phyloP scores from a whole-genome alignment of 2,329 filamentous ascomycete species.

The Xylariaceae sp. region DNA sequence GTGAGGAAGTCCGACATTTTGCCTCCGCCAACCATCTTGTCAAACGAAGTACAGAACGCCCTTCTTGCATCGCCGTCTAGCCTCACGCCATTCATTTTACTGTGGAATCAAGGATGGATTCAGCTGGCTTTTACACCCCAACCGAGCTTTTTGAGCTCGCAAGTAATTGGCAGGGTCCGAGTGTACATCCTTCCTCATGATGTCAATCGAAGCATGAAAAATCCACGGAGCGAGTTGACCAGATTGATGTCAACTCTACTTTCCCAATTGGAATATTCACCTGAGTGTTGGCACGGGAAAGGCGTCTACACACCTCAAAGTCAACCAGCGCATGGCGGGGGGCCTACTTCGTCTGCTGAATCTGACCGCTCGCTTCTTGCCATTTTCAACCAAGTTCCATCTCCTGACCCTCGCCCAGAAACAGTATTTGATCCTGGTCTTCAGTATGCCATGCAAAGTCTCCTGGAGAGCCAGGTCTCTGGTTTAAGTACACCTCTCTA shows the following conservation, averaged over 20 bases:
- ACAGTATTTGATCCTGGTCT: slow-evolving; percentile 56
- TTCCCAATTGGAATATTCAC: slow-evolving; percentile 60
- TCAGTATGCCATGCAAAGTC: slow-evolving; percentile 58
- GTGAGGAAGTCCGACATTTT: slow-evolving; percentile 29
- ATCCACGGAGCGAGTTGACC: slow-evolving; percentile 54
- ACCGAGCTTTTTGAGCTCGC: slow-evolving; percentile 10
- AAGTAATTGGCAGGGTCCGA: slow-evolving; percentile 48
- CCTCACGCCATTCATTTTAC: slow-evolving; percentile 34
- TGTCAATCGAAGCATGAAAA: slow-evolving; percentile 58
- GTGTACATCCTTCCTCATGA: slow-evolving; percentile 73
- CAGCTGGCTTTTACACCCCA: slow-evolving; percentile 47
- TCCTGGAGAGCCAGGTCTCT: slow-evolving; percentile 58
- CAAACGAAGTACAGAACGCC: slow-evolving; percentile 34
- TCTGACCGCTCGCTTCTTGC: slow-evolving; percentile 65
- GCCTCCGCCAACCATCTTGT: slow-evolving; percentile 12
- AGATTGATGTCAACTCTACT: slow-evolving; percentile 57
- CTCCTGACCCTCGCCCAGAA: slow-evolving; percentile 64
- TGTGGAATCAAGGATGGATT: slow-evolving; percentile 51
- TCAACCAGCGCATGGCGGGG: slow-evolving; percentile 21
- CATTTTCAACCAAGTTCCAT: slow-evolving; percentile 75
- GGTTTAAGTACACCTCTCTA: slow-evolving; percentile 73
- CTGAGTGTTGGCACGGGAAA: slow-evolving; percentile 59
- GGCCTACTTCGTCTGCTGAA: slow-evolving; percentile 42
- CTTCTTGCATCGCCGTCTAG: slow-evolving; percentile 36
- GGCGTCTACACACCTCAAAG: slow-evolving; percentile 25